Percentiles rank a stretch among this genome's conserved stretches.
Evolutionary conservation across 192 early-diverging fungal genomes (phyloP).

Genomic region (Dispira simplex): DNA sequence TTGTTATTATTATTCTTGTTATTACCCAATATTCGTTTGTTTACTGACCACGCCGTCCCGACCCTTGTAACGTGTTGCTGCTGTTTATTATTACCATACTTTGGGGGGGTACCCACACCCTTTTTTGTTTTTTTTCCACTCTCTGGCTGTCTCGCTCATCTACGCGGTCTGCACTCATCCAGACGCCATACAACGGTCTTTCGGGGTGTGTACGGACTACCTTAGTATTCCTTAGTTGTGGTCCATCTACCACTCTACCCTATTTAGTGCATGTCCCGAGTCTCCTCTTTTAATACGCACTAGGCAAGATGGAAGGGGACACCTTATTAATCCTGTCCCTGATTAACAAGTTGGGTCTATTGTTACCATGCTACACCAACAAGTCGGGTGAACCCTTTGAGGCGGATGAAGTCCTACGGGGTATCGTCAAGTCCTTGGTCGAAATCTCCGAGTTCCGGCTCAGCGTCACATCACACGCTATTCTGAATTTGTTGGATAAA

Average conservation of each 20-base stretch:
- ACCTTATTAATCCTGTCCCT: constrained; percentile 24
- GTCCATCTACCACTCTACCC: background rate
- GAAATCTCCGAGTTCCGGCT: constrained; percentile 66
- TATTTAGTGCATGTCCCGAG: background rate
- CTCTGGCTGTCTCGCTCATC: background rate
- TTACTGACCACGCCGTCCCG: too few species aligned
- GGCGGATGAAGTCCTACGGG: constrained; percentile 59
- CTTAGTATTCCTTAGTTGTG: background rate
- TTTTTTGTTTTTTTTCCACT: background rate
- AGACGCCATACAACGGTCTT: background rate
- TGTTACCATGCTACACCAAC: constrained; percentile 57
- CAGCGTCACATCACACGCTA: constrained; percentile 42
- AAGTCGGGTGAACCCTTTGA: constrained; percentile 45
- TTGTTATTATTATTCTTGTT: too few species aligned
- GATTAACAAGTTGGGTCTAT: constrained; percentile 23
- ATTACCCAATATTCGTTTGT: too few species aligned
- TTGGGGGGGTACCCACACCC: background rate
- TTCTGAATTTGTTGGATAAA: constrained; percentile 54
- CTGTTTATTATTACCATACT: background rate
- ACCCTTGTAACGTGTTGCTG: background rate
- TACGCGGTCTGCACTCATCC: background rate
- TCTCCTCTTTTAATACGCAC: background rate
- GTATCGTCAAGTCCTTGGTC: constrained; percentile 58
- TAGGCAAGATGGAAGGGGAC: constrained; percentile 23
- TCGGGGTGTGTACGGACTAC: background rate